Conservation (phyloP, 1,139 yeast genomes). For the Pneumocystis wakefieldiae region DNA sequence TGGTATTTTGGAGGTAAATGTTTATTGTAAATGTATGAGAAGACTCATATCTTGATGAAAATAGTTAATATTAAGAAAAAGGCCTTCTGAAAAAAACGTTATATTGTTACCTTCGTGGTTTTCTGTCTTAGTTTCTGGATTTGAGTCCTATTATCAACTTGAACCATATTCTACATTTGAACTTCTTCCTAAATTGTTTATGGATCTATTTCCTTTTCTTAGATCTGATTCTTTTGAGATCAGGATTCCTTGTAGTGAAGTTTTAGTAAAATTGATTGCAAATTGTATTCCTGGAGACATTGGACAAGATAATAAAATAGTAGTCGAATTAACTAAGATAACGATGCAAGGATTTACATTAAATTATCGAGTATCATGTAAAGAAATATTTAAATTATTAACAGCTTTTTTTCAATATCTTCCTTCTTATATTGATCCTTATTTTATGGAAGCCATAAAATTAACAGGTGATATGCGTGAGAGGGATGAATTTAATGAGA, state of each 20-base stretch:
- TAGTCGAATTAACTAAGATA: conserved; percentile 37
- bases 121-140: conserved; percentile 81
- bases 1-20: conserved; percentile 41
- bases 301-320: conserved; percentile 27
- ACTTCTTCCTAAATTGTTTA: conserved; percentile 43
- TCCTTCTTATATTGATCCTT: conserved; percentile 57
- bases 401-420: conserved; percentile 51
- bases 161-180: conserved; percentile 44
- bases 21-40: background rate
- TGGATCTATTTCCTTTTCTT: conserved; percentile 45
- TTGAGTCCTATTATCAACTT: conserved; percentile 49
- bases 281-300: conserved; percentile 47
- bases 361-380: conserved; percentile 62
- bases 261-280: conserved; percentile 59
- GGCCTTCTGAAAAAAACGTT: conserved; percentile 67
- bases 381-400: conserved; percentile 55
- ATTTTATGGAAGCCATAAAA: conserved; percentile 48
- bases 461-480: conserved; percentile 70
- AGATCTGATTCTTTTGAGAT: conserved; percentile 54
- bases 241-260: conserved; percentile 66
- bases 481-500: conserved; percentile 41
- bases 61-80: background rate
- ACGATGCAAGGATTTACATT: conserved; percentile 49
- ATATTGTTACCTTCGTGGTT: conserved; percentile 90
- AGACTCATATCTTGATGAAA: background rate